These are phyloP conservation scores for Prunus dulcis DNA, from an alignment of 306 rosid genomes.

Conservation along the genomic window DNA sequence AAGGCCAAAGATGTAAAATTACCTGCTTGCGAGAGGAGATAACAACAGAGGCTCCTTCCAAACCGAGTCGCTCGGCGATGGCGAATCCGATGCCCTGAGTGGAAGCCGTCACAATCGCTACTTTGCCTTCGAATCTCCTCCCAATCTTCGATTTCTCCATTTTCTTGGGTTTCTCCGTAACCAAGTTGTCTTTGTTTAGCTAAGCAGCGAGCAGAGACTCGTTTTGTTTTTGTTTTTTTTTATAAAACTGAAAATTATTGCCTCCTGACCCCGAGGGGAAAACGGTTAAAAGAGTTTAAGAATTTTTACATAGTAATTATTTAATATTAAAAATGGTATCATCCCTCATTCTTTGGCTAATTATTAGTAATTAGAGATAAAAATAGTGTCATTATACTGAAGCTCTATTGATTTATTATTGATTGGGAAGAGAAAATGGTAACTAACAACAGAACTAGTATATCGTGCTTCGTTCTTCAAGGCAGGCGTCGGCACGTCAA, in stretches of 20 bases:
- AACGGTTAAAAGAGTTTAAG: neutral
- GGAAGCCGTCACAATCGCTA: constrained; percentile 85
- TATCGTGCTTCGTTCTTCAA: too few relatives aligned
- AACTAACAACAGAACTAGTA: too few relatives aligned
- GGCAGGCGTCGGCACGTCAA: too few relatives aligned
- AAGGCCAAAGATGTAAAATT: neutral
- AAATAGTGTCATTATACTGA: too few relatives aligned
- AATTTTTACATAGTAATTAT: too few relatives aligned
- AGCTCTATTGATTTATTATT: too few relatives aligned
- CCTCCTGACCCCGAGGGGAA: neutral
- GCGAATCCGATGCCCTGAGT: constrained; percentile 91
- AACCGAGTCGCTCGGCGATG: constrained; percentile 83
- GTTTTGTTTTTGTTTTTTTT: neutral
- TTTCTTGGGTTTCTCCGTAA: constrained; percentile 3
- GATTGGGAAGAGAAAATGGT: too few relatives aligned
- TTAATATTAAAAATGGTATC: too few relatives aligned
- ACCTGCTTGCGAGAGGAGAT: constrained; percentile 94
- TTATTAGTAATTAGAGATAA: too few relatives aligned
- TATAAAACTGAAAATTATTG: neutral
- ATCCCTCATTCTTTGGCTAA: neutral
- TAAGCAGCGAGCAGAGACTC: neutral
- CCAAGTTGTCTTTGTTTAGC: neutral
- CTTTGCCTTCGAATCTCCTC: constrained; percentile 70
- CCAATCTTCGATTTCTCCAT: constrained; percentile 42
- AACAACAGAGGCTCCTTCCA: constrained; percentile 88